Conservation (phyloP, 1,139 yeast genomes). For the Komagataea norvegica region DNA sequence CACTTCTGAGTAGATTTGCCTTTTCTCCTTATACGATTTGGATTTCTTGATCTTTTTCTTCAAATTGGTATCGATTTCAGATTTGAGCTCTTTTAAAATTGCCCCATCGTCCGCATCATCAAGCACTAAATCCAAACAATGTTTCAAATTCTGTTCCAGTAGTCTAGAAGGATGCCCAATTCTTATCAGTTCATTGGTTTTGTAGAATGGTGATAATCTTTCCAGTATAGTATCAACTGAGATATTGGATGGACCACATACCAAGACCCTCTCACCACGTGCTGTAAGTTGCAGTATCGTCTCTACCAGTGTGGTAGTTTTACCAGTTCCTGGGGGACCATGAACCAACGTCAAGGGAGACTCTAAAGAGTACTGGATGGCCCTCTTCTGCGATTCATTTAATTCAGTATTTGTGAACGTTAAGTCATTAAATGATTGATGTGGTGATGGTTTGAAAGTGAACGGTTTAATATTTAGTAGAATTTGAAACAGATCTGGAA, state of each 20-base stretch:
- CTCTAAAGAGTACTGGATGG: conserved; percentile 46
- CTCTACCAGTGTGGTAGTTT: conserved; percentile 85
- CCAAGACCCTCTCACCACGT: conserved; percentile 63
- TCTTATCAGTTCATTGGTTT: conserved; percentile 51
- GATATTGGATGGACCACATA: conserved; percentile 95
- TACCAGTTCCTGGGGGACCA: conserved; percentile 82
- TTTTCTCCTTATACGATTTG: conserved; percentile 59
- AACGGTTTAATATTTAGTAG: conserved; percentile 40
- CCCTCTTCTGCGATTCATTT: conserved; percentile 70
- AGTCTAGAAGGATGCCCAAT: conserved; percentile 94
- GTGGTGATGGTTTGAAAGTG: conserved; percentile 18
- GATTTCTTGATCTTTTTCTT: conserved; percentile 59
- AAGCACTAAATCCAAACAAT: conserved; percentile 72
- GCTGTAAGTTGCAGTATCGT: conserved; percentile 64
- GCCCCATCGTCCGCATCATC: conserved; percentile 58
- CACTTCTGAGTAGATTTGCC: conserved; percentile 63
- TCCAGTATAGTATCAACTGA: conserved; percentile 91
- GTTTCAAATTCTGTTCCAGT: conserved; percentile 55
- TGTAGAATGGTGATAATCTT: conserved; percentile 37
- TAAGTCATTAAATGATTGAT: conserved; percentile 17
- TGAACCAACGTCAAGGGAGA: conserved; percentile 56
- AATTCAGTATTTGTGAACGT: conserved; percentile 47
- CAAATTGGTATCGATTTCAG: conserved; percentile 57
- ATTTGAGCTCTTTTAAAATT: conserved; percentile 61
- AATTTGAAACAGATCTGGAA: conserved; percentile 38